Base-by-base conservation (phyloP, 306 rosid genomes). In the Pueraria montana region DNA sequence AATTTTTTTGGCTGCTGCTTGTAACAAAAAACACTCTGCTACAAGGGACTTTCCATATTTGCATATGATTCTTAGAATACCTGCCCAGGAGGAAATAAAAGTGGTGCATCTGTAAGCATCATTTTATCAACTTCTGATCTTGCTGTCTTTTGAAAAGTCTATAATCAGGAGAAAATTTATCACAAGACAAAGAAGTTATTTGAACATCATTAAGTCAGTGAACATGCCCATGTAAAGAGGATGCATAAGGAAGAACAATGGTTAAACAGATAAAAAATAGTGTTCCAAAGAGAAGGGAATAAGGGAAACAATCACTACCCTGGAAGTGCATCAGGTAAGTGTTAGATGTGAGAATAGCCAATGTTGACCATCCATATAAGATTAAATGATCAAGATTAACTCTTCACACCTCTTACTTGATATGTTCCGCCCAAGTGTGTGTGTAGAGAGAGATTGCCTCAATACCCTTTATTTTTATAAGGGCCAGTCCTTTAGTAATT, bases 101-200 rank as follows among this genome's bases (percentile, higher is more conserved):
- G 38, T 34, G 38, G 38, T 34, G 38, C 38, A 34, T 34, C 6
- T 34, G 6, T 34, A 34, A 34, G 38, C 38, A 34, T 34, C 38
- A 34, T 34, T 34, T 34, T 34, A 34, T 34, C 6, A 34, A 34
- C 38, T 34, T 34, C 38, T 5, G 0, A 34, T 34, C 0, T 5
- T 6, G 5, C 38, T 34, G 5, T 34, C 0, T 34, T 5, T 3
- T 34, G 38, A 5, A 34, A 34, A 34, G 6, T 34, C 32, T 27
- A 27, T 27, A 27, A 27, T 1, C 67, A 80, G 78, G 77, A 45
- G 13, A 87, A 38, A 74, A 55, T 61, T 12, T 21, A 72, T 34
- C 59, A 63, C 34, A 18, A 70, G 72, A 71, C 45, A 27, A 27
- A 27, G 32, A 27, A 27, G 3, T 27, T 27, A 27, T 27, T 27